Base-by-base conservation (phyloP, 169 alveolate species). In the Cystoisospora suis region DNA sequence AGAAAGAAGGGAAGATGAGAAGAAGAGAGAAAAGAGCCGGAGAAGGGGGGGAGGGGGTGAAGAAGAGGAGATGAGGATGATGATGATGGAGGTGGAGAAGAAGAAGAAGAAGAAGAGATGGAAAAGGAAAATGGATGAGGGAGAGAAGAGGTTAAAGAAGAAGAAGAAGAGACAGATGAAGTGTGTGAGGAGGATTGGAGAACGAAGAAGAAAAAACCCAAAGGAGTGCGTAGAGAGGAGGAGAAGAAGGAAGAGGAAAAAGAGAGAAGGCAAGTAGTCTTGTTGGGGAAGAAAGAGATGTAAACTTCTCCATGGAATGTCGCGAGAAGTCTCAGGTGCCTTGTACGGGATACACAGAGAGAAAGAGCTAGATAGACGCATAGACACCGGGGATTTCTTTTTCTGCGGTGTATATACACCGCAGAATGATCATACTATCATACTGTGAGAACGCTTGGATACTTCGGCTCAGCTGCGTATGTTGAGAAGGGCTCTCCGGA, bases 161-260 rank as follows among this genome's bases (percentile, higher is more conserved):
- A 65, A 65, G 79, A 27, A 65, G 32, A 65, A 38, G 42, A 17
- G 17, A 12, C 12, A 38, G 12, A n/a, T 27, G 79, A 38, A 17
- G 12, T 27, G 12, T 9, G 32, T 38, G 40, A 81, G 38, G 79
- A 36, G 89, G 40, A 36, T 20, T 15, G 40, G 53, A 49, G 27
- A 75, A 32, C 4, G 56, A 81, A 36, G 58, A 40, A 59, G 40
- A 81, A 58, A 42, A 79, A 81, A 44, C 38, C 59, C 46, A 75
- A 42, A 12, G 17, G 79, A 65, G 20, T 7, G 12, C 79, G 79
- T 17, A n/a, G 29, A 53, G 23, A 23, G 12, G 29, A 15, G 12
- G 65, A 12, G 65, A 53, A 53, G 29, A 53, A 15, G 23, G 65
- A 53, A 12, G 23, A 23, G 65, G 65, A 53, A 12, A 53, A 23